Conservation (phyloP, 805 yeast species). For the Teunomyces stri region DNA sequence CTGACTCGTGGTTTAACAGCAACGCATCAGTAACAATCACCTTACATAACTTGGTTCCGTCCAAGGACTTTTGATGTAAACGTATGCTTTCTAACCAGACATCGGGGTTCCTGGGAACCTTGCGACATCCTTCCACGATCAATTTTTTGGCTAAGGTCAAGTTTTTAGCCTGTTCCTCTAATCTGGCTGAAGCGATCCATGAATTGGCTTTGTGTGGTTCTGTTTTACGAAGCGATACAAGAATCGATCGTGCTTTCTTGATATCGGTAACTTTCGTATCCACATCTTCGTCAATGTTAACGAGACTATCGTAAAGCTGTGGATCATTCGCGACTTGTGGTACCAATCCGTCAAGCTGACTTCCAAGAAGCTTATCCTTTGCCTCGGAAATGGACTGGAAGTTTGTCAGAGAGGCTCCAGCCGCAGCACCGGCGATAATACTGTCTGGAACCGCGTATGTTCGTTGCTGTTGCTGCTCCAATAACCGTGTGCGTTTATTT, state of each 20-base stretch:
- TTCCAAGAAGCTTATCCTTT: slow-evolving; percentile 55
- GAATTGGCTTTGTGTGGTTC: slow-evolving; percentile 73
- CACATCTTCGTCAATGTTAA: slow-evolving; percentile 1
- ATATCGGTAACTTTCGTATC: slow-evolving; percentile 51
- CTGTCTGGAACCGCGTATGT: slow-evolving; percentile 83
- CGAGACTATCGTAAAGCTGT: slow-evolving; percentile 26
- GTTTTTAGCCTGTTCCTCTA: slow-evolving; percentile 67
- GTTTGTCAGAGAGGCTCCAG: slow-evolving; percentile 35
- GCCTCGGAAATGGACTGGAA: slow-evolving; percentile 61
- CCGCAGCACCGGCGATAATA: slow-evolving; percentile 39
- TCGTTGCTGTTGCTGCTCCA: slow-evolving; percentile 61
- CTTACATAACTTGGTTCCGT: slow-evolving; percentile 46
- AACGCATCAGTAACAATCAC: slow-evolving; percentile 67
- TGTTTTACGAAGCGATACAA: slow-evolving; percentile 65
- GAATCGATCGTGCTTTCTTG: slow-evolving; percentile 53
- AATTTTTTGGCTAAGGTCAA: slow-evolving; percentile 54
- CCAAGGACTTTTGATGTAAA: slow-evolving; percentile 48
- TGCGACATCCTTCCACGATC: slow-evolving; percentile 72
- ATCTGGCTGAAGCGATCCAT: slow-evolving; percentile 83
- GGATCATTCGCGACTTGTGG: slow-evolving; percentile 25
- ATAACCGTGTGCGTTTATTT: slow-evolving; percentile 68
- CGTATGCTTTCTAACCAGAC: slow-evolving; percentile 82
- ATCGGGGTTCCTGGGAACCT: slow-evolving; percentile 63
- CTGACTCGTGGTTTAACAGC: slow-evolving; percentile 50
- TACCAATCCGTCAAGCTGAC: slow-evolving; percentile 45